These are phyloP conservation scores for Trichoderma pleuroti DNA, from an alignment of 2,329 filamentous ascomycete species.

Conservation along the genomic window DNA sequence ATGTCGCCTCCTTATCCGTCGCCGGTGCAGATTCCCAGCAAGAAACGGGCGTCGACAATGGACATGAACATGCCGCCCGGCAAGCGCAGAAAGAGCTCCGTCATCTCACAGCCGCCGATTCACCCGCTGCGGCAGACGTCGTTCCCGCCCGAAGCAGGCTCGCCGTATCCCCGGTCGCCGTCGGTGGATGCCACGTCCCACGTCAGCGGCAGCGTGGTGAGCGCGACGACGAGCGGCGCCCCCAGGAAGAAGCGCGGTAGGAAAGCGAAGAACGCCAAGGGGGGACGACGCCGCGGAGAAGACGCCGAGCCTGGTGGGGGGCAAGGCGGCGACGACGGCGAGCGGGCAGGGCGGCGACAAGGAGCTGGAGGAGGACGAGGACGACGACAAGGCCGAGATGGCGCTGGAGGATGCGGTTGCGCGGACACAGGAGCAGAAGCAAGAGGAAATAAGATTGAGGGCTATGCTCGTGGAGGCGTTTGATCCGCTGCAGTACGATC, in stretches of 20 bases:
- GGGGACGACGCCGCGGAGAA: conserved; percentile 41
- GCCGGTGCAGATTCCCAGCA: conserved; percentile 49
- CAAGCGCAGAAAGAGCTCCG: conserved; percentile 71
- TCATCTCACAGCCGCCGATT: conserved; percentile 53
- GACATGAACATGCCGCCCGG: conserved; percentile 48
- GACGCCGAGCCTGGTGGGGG: conserved; percentile 43
- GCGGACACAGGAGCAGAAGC: conserved; percentile 64
- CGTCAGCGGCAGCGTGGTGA: conserved; percentile 59
- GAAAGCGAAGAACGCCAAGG: conserved; percentile 56
- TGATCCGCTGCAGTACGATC: conserved; percentile 61
- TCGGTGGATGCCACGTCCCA: conserved; percentile 60
- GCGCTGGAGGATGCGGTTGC: conserved; percentile 57
- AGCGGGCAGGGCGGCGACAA: conserved; percentile 46
- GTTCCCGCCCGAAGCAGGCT: conserved; percentile 59
- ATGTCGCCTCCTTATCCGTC: conserved; percentile 54
- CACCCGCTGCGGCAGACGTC: conserved; percentile 78
- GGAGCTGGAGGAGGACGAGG: conserved; percentile 53
- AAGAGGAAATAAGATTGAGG: conserved; percentile 55
- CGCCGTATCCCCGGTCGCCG: conserved; percentile 60
- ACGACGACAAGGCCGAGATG: conserved; percentile 55
- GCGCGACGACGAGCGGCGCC: conserved; percentile 38
- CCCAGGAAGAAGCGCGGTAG: conserved; percentile 59
- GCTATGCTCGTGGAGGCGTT: conserved; percentile 64
- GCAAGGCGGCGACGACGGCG: conserved; percentile 40
- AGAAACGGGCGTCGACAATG: conserved; percentile 58